A percentile compares a stretch with the other conserved stretches of the same genome.
Conservation (phyloP, 192 early-diverging fungal genomes). For the Funneliformis geosporum region DNA sequence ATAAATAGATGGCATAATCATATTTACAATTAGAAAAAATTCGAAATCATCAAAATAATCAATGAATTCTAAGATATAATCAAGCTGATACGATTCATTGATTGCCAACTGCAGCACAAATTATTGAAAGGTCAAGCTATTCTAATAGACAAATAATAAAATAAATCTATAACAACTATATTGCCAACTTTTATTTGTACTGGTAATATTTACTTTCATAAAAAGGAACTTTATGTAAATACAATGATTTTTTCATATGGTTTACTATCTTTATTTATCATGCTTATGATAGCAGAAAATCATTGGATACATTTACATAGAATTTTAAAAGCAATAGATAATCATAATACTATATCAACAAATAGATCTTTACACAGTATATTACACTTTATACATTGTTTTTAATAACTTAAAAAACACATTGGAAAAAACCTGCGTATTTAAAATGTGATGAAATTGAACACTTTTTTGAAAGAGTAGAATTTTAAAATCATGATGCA, state of each 20-base stretch:
- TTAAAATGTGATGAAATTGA: no score
- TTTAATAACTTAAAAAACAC: no score
- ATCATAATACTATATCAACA: no score
- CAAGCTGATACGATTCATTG: neutral
- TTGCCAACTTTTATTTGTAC: neutral
- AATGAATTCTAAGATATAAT: neutral
- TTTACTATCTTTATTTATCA: neutral
- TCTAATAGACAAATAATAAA: neutral
- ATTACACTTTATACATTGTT: no score
- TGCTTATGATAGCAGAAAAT: neutral
- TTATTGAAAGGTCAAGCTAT: neutral
- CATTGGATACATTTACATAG: no score
- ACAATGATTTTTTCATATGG: neutral
- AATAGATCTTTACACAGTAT: no score
- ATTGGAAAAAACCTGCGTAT: no score
- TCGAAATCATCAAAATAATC: conserved; percentile 10
- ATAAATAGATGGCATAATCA: neutral
- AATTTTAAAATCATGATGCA: no score
- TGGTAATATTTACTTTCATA: neutral
- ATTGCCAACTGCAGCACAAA: neutral
- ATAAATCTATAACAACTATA: neutral
- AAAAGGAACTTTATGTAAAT: neutral
- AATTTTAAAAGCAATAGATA: no score
- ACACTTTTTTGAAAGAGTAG: no score
- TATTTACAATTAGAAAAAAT: conserved; percentile 17